A percentile compares a stretch with the other conserved stretches of the same genome.
These are phyloP conservation scores for Boletus bicolor DNA, from an alignment of 768 basidiomycete genomes.

Conservation along the genomic window DNA sequence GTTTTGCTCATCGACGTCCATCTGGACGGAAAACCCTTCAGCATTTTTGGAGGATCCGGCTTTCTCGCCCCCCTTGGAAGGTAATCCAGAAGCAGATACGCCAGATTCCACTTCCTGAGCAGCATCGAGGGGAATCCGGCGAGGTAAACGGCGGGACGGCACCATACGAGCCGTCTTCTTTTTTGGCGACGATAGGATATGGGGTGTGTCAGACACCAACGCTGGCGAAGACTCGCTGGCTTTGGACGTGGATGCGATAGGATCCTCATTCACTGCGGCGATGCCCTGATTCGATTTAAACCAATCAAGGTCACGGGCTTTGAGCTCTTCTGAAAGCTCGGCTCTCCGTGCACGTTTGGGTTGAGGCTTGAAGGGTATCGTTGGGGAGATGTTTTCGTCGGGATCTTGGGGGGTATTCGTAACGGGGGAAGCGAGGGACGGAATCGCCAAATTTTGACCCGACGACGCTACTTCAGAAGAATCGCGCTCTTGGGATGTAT, in stretches of 20 bases:
- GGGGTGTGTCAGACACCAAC: not conserved
- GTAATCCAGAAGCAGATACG: not conserved
- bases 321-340: slow-evolving; percentile 22
- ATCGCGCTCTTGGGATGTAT: not conserved
- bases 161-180: slow-evolving; percentile 28
- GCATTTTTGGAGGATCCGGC: not conserved
- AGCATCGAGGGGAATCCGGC: slow-evolving; percentile 7
- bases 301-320: slow-evolving; percentile 31
- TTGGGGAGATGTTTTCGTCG: not conserved
- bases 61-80: not conserved
- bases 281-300: slow-evolving; percentile 19
- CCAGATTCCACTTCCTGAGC: not conserved
- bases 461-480: not conserved
- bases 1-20: slow-evolving; percentile 4
- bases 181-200: slow-evolving; percentile 2
- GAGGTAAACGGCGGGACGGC: slow-evolving; percentile 19
- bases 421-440: not conserved
- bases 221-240: not conserved
- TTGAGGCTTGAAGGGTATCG: slow-evolving; percentile 19
- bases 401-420: not conserved
- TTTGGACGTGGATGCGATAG: not conserved
- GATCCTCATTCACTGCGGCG: not conserved
- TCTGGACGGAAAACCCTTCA: not conserved
- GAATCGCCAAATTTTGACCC: not conserved
- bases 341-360: slow-evolving; percentile 25